These are phyloP conservation scores for Aristolochia californica DNA, from an alignment of 164 flowering plant species.

Conservation along the genomic window DNA sequence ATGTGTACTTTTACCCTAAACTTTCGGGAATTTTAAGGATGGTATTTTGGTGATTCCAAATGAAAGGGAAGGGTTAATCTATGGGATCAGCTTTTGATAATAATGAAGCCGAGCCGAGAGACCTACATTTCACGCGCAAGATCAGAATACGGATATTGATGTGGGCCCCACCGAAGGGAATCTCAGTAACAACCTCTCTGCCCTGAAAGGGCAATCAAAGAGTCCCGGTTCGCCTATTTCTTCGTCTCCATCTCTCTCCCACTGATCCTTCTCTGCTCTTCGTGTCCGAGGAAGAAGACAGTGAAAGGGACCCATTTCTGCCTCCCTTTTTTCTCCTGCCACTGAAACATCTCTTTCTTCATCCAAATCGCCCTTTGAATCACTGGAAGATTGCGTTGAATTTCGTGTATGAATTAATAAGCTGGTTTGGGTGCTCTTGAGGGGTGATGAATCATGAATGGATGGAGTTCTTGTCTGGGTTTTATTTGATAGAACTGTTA, in stretches of 20 bases:
- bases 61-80: too few relatives aligned
- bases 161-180: slow-evolving; percentile 4
- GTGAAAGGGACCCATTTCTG: too few relatives aligned
- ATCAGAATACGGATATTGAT: slow-evolving; percentile 10
- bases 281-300: too few relatives aligned
- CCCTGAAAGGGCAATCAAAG: not conserved
- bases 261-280: not conserved
- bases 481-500: too few relatives aligned
- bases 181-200: slow-evolving; percentile 8
- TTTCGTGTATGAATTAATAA: not conserved
- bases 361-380: not conserved
- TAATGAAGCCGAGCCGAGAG: not conserved
- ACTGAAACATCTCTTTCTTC: not conserved
- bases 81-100: not conserved
- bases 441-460: too few relatives aligned
- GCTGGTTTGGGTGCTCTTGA: too few relatives aligned
- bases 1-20: too few relatives aligned
- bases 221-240: not conserved
- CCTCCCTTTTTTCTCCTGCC: not conserved
- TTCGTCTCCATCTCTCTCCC: not conserved
- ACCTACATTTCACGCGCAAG: not conserved
- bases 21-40: too few relatives aligned
- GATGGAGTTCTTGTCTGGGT: too few relatives aligned
- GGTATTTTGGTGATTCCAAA: not conserved
- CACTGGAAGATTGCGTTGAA: not conserved